Percentiles rank a stretch among this genome's conserved stretches.
phyloP scores from a whole-genome alignment of 2,329 filamentous ascomycete species.

The Cercospora sesami region DNA sequence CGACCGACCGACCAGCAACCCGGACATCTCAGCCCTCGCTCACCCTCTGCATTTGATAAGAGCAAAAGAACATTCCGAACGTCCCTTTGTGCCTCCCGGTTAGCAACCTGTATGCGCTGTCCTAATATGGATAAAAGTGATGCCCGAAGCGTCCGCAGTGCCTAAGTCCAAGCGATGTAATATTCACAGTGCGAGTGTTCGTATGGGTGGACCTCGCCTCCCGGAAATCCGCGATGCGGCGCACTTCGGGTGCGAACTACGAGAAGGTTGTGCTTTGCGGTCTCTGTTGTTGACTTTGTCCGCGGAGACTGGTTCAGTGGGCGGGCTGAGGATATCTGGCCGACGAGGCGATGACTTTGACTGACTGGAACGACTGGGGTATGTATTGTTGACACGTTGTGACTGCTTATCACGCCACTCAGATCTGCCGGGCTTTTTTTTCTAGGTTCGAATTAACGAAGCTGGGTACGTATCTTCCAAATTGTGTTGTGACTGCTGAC shows the following conservation, averaged over 20 bases:
- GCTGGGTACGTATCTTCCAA: background rate
- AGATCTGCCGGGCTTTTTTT: background rate
- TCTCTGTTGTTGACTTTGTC: background rate
- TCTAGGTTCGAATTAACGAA: background rate
- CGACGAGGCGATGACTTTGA: background rate
- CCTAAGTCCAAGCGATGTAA: background rate
- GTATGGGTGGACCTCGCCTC: background rate
- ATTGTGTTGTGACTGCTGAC: background rate
- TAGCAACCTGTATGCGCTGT: background rate
- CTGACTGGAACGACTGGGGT: background rate
- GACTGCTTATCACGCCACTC: background rate
- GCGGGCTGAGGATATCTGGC: background rate
- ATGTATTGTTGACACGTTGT: background rate
- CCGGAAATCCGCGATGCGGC: background rate
- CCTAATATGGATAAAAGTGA: background rate
- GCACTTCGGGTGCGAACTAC: background rate
- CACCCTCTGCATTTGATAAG: conserved; percentile 4
- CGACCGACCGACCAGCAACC: conserved; percentile 1
- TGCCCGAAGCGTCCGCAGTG: background rate
- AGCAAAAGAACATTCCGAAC: background rate
- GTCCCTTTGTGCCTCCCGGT: background rate
- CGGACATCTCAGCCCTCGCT: background rate
- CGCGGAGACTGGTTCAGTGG: background rate
- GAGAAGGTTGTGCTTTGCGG: background rate
- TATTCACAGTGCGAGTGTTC: background rate